These are phyloP conservation scores for Daldinia childiae DNA, from an alignment of 495 filamentous ascomycete genomes.

Conservation along the genomic window DNA sequence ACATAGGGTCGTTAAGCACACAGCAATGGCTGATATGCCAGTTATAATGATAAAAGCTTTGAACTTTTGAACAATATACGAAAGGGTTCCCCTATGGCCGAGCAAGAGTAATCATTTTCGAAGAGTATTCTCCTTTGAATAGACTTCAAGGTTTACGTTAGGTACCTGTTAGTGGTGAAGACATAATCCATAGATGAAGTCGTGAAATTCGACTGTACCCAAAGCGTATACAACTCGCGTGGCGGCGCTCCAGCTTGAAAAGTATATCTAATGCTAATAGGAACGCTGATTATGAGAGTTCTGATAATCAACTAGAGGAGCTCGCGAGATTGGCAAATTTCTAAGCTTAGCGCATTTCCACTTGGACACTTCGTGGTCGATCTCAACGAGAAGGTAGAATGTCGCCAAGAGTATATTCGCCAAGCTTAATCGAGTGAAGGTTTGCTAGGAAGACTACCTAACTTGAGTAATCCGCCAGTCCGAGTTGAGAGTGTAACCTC, in stretches of 20 bases:
- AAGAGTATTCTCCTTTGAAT: too few species aligned
- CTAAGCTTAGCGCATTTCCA: not conserved
- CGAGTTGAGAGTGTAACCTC: conserved; percentile 20
- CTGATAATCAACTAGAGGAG: not conserved
- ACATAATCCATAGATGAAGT: not conserved
- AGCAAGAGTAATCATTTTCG: not conserved
- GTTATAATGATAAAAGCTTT: not conserved
- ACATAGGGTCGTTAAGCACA: not conserved
- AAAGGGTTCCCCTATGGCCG: not conserved
- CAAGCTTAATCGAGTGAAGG: not conserved
- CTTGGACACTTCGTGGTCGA: not conserved
- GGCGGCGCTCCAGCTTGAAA: not conserved
- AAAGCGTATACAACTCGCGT: too few species aligned
- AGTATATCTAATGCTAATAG: not conserved
- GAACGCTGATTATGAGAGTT: not conserved
- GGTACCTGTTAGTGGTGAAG: not conserved
- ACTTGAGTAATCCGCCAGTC: not conserved
- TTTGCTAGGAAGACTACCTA: not conserved
- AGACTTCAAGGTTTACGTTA: not conserved
- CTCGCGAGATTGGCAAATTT: not conserved
- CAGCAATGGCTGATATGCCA: not conserved
- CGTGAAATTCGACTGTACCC: not conserved
- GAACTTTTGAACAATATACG: not conserved
- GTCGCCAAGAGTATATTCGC: conserved; percentile 17
- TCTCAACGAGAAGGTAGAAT: conserved; percentile 10